Conservation (phyloP, 1,284 basidiomycete genomes). For the Psilocybe mexicana region DNA sequence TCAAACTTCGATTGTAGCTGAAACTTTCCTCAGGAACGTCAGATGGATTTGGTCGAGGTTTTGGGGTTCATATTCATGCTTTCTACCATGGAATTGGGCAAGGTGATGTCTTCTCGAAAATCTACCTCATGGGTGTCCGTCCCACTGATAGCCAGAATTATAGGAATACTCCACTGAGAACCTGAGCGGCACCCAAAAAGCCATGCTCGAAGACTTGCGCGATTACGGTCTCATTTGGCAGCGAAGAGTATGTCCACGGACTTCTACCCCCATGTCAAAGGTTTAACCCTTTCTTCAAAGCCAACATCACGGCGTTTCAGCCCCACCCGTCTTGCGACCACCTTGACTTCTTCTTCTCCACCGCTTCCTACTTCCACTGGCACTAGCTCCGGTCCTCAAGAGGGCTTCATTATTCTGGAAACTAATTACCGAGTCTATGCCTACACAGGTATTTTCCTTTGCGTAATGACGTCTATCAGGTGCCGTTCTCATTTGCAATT, state of each 20-base stretch:
- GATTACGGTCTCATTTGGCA: slow-evolving; percentile 96
- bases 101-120: slow-evolving; percentile 46
- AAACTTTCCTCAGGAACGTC: slow-evolving; percentile 60
- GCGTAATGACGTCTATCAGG: slow-evolving; percentile 21
- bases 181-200: slow-evolving; percentile 77
- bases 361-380: slow-evolving; percentile 65
- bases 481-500: slow-evolving; percentile 19
- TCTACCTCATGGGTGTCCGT: slow-evolving; percentile 12
- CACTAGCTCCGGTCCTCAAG: slow-evolving; percentile 57
- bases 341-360: slow-evolving; percentile 83
- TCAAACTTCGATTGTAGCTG: background rate
- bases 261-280: slow-evolving; percentile 4
- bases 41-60: slow-evolving; percentile 93
- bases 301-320: slow-evolving; percentile 79
- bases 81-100: slow-evolving; percentile 89
- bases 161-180: slow-evolving; percentile 90
- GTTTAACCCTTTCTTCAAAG: slow-evolving; percentile 35
- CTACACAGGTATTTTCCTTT: slow-evolving; percentile 75
- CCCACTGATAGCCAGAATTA: slow-evolving; percentile 14
- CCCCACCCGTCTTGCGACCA: slow-evolving; percentile 96
- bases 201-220: slow-evolving; percentile 90
- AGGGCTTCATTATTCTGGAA: slow-evolving; percentile 95
- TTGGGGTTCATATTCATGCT: slow-evolving; percentile 95
- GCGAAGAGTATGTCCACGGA: slow-evolving; percentile 49
- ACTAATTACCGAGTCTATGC: slow-evolving; percentile 99